Base-by-base conservation (phyloP, 192 early-diverging fungal genomes). In the Entomortierella lignicola region DNA sequence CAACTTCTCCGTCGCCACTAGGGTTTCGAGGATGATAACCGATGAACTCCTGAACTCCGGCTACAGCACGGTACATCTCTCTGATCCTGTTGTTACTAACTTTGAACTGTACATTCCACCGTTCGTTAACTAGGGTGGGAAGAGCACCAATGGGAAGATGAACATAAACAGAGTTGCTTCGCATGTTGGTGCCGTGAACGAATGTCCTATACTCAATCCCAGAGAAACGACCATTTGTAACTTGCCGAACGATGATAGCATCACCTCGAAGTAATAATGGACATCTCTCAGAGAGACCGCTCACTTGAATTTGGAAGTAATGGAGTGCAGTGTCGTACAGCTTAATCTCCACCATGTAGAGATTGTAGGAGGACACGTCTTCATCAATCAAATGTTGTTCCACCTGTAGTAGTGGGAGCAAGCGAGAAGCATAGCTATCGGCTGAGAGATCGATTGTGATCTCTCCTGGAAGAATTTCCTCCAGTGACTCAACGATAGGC, bases 21-120 rank as follows among this genome's bases (percentile, higher is more conserved):
- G 73, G 74, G 13, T 77, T 62, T 1, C 63, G 74, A 52, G 74
- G 74, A 21, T 77, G 74, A n/a, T 77, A 77, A 8, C 74, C 74
- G 52, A 77, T 68, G 48, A 64, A 77, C 26, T 77, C 74, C 42
- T 77, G 74, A n/a, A 77, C 60, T 1, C 74, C 74, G n/a, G 60
- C 41, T 2, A 77, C 74, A 54, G 74, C 74, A 6, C 74, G 66
- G n/a, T 69, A 77, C 66, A 77, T 69, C 34, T 77, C 74, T 41
- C 60, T 55, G 27, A 77, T 77, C 17, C 61, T 47, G n/a, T 52
- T 62, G 50, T 77, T 68, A 39, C 52, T 77, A 58, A 69, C 66
- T 30, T 77, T 69, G 55, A 77, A 77, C 41, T 77, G 74, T 29
- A 77, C 57, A 32, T 77, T 77, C 74, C 74, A 77, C 15, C 74